Percentiles rank a stretch among this genome's conserved stretches.
These are phyloP conservation scores for Malus hybrid DNA, from an alignment of 331 rosid species.

Conservation along the genomic window DNA sequence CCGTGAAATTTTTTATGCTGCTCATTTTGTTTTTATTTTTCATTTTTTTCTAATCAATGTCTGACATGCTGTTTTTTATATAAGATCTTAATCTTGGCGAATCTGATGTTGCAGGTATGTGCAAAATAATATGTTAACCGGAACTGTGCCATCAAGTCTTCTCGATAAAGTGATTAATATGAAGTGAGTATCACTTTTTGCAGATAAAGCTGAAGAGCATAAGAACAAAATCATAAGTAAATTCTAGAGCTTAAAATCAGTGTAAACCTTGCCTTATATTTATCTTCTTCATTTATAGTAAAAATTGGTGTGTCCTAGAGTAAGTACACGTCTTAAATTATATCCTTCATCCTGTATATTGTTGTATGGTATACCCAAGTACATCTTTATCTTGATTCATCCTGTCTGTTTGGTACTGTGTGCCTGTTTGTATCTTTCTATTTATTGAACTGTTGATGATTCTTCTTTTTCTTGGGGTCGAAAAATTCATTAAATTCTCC, in stretches of 20 bases:
- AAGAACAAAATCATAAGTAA: background rate
- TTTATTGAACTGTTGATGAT: background rate
- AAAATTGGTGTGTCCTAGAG: background rate
- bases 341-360: background rate
- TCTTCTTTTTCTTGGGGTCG: background rate
- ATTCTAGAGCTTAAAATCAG: background rate
- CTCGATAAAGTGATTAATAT: constrained; percentile 35
- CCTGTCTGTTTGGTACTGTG: background rate
- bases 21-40: background rate
- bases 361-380: background rate
- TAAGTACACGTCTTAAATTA: background rate
- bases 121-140: constrained; percentile 78
- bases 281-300: background rate
- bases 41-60: background rate
- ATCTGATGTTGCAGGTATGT: constrained; percentile 58
- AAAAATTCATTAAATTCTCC: background rate
- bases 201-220: constrained; percentile 3
- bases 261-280: background rate
- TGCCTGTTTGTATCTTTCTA: background rate
- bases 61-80: background rate
- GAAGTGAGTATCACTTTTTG: constrained; percentile 45
- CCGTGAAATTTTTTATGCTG: background rate
- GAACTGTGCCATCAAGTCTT: constrained; percentile 64
- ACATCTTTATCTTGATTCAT: background rate
- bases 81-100: background rate